These are phyloP conservation scores for Tetrapyrgos nigripes DNA, from an alignment of 1,284 basidiomycete species.

Conservation along the genomic window DNA sequence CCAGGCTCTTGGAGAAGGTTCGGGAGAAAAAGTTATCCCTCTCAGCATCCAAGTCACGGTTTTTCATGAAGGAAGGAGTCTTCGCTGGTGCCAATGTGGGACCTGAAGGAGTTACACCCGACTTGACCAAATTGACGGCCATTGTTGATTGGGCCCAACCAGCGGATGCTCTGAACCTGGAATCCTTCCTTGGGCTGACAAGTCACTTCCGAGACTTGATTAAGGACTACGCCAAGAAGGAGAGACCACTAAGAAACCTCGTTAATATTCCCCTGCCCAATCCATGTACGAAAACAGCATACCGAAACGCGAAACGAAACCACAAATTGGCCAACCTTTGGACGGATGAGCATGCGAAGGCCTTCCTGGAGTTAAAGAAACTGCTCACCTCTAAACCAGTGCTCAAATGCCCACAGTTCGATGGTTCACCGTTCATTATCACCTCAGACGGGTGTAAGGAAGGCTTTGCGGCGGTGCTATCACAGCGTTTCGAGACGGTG, in stretches of 20 bases:
- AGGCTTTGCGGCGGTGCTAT: too few species aligned
- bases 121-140: too few species aligned
- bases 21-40: conserved; percentile 33
- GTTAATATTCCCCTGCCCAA: conserved; percentile 20
- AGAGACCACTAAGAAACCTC: conserved; percentile 36
- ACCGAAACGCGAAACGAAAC: conserved; percentile 27
- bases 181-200: conserved; percentile 21
- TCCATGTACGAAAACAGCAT: conserved; percentile 25
- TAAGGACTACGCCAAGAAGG: too few species aligned
- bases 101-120: too few species aligned
- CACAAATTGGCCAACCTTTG: conserved; percentile 33
- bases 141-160: conserved; percentile 40
- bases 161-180: conserved; percentile 29
- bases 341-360: conserved; percentile 32
- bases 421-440: conserved; percentile 18
- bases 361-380: conserved; percentile 12
- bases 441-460: conserved; percentile 14
- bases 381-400: conserved; percentile 1
- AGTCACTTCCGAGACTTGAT: too few species aligned
- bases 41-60: conserved; percentile 33
- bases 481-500: too few species aligned
- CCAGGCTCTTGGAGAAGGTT: conserved; percentile 24
- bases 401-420: conserved; percentile 11
- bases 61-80: conserved; percentile 37
- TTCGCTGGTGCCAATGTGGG: conserved; percentile 46